Evolutionary conservation across 2,329 filamentous ascomycete species (phyloP), one percentile per base, ranked within the genome.

Genomic region (Aspergillus sp.): DNA sequence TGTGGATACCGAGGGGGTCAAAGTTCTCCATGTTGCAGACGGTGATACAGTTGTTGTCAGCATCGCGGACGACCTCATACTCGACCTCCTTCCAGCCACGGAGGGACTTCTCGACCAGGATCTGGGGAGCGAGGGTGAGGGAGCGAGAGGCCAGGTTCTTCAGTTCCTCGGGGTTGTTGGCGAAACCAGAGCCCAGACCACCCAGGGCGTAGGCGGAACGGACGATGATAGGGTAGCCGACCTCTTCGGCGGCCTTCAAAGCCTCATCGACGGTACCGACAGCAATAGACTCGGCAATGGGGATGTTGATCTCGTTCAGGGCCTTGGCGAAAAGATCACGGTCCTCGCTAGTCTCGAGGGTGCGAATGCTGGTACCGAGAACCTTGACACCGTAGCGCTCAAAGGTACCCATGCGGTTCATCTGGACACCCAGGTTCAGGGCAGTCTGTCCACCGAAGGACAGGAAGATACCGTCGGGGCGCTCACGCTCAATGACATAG

Each of bases 21-120:
- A 97, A 97, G 82, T 97, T 97, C 75, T 95, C 90, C 90, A 95
- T 95, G 79, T 95, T 97, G 82, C 93, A 97, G 63, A 97, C 93
- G 3, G 93, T 97, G 67, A 97, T 97, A 73, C 94, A 97, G 83
- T 99, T 99, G 82, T 97, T 95, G 73, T 89, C 87, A 49, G 90
- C 93, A 73, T 99, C 94, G 65, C 94, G 89, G 57, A 97, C 94
- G 52, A 97, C 94, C 76, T 97, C 94, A 69, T 97, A 99, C 75
- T 99, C 94, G 47, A 96, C 88, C 76, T 99, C 94, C 77, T 99
- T 99, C 94, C 94, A 99, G 73, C 94, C 94, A 81, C 96, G 97
- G 63, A 99, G 85, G 48, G 91, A 96, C 78, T 97, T 97, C 80
- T 99, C 94, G 53, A 99, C 92, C 70, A 99, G 76, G 66, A 99